Conservation (phyloP, 1,284 basidiomycete genomes). For the Boletus semigastroideus region DNA sequence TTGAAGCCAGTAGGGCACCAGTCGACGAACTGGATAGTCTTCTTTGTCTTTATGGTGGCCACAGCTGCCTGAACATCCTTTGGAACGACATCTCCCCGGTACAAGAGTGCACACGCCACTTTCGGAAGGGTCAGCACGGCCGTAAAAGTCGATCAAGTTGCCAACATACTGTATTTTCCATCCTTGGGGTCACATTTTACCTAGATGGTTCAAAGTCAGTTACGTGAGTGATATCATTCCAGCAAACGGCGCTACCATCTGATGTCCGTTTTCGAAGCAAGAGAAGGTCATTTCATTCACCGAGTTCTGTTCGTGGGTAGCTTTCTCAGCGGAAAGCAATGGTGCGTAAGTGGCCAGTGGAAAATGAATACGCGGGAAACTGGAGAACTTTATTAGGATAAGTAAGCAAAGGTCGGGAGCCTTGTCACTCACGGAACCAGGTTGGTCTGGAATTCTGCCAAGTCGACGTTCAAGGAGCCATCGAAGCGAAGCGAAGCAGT, state of each 20-base stretch:
- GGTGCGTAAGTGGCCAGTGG: conserved; percentile 96
- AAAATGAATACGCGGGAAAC: conserved; percentile 98
- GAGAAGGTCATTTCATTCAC: conserved; percentile 98
- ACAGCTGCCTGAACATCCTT: conserved; percentile 96
- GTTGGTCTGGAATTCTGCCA: conserved; percentile 99
- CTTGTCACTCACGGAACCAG: conserved; percentile 76
- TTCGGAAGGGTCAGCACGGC: conserved; percentile 1
- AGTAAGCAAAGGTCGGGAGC: background rate
- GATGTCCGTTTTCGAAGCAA: conserved; percentile 97
- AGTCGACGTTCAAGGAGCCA: conserved; percentile 96
- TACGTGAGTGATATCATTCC: background rate
- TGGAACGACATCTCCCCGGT: conserved; percentile 96
- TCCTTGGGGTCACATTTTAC: conserved; percentile 94
- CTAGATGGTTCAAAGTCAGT: conserved; percentile 30
- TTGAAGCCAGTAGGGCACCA: conserved; percentile 99
- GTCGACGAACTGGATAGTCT: conserved; percentile 96
- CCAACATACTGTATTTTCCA: conserved; percentile 89
- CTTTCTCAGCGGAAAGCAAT: conserved; percentile 85
- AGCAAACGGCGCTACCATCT: conserved; percentile 70
- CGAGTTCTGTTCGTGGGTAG: conserved; percentile 96
- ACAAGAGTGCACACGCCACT: conserved; percentile 89
- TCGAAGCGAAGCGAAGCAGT: conserved; percentile 98
- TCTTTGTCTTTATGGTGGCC: conserved; percentile 94
- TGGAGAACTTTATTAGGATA: conserved; percentile 30
- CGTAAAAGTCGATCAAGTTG: background rate